Percentiles rank a stretch among this genome's conserved stretches.
Conservation (phyloP, 495 filamentous ascomycete species). For the Cercophora scortea region DNA sequence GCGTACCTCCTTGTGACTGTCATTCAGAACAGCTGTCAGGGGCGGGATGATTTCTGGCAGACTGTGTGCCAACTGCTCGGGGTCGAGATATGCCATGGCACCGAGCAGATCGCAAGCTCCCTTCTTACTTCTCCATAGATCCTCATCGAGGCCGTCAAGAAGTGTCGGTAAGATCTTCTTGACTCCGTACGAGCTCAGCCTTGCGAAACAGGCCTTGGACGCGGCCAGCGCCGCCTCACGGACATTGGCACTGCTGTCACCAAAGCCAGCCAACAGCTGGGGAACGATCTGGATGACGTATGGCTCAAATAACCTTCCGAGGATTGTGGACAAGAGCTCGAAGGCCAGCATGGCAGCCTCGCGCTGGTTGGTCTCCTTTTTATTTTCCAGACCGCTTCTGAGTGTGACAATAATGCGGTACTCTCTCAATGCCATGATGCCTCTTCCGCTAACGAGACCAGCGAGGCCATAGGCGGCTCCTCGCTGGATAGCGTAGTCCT, state of each 20-base stretch:
- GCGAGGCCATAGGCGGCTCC: slow-evolving; percentile 94
- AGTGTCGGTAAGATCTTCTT: slow-evolving; percentile 89
- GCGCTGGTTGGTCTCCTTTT: slow-evolving; percentile 79
- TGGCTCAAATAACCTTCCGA: slow-evolving; percentile 86
- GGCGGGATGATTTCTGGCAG: slow-evolving; percentile 95
- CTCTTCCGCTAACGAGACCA: slow-evolving; percentile 78
- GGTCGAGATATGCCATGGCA: slow-evolving; percentile 96
- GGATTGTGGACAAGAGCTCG: slow-evolving; percentile 76
- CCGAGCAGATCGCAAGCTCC: slow-evolving; percentile 93
- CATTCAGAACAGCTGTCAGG: slow-evolving; percentile 84
- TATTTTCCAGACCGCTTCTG: slow-evolving; percentile 75
- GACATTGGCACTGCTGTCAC: slow-evolving; percentile 80
- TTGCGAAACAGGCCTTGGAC: slow-evolving; percentile 88
- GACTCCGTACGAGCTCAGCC: slow-evolving; percentile 88
- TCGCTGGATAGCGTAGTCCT: slow-evolving; percentile 82
- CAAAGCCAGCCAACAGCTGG: slow-evolving; percentile 80
- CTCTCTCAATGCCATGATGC: slow-evolving; percentile 74
- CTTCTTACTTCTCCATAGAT: slow-evolving; percentile 97
- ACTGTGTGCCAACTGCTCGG: slow-evolving; percentile 84
- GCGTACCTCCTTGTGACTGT: slow-evolving; percentile 96
- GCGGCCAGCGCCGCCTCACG: slow-evolving; percentile 88
- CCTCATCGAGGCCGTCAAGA: slow-evolving; percentile 86
- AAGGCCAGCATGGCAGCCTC: slow-evolving; percentile 86
- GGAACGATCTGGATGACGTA: slow-evolving; percentile 95
- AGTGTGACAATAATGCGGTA: slow-evolving; percentile 78